These are phyloP conservation scores for Castanopsis chinensis DNA, from an alignment of 306 rosid species.

Conservation along the genomic window DNA sequence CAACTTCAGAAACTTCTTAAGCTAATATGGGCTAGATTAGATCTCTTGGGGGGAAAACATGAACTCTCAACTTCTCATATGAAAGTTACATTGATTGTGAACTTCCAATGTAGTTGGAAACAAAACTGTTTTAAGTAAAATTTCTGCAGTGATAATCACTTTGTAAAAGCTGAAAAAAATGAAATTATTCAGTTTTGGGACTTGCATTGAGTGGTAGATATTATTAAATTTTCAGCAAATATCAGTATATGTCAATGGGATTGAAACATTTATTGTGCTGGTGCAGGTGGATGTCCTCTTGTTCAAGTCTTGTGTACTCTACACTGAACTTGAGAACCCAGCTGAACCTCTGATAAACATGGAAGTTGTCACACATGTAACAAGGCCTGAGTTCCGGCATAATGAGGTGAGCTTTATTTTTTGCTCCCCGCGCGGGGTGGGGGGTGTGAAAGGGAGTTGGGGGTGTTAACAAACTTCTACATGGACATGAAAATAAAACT, in stretches of 20 bases:
- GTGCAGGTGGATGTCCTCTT: conserved; percentile 89
- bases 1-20: no score
- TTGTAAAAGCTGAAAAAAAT: background rate
- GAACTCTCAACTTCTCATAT: no score
- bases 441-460: no score
- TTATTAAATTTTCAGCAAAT: background rate
- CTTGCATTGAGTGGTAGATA: background rate
- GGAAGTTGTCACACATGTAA: conserved; percentile 84
- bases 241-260: background rate
- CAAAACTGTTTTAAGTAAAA: no score
- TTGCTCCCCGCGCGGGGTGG: no score
- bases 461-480: no score
- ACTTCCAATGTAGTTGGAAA: no score
- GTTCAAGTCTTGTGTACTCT: conserved; percentile 74
- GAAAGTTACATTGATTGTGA: no score
- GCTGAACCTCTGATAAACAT: conserved; percentile 63
- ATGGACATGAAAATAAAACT: background rate
- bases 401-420: conserved; percentile 57
- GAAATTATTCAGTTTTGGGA: background rate
- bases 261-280: conserved; percentile 1
- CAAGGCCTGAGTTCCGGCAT: conserved; percentile 74
- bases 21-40: no score
- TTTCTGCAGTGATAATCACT: background rate
- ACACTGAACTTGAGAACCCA: conserved; percentile 63
- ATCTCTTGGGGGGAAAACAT: no score